A percentile compares a stretch with the other conserved stretches of the same genome.
Evolutionary conservation across 129 eudicot genomes (phyloP).

Genomic region (Rutidosis leptorrhynchoides): DNA sequence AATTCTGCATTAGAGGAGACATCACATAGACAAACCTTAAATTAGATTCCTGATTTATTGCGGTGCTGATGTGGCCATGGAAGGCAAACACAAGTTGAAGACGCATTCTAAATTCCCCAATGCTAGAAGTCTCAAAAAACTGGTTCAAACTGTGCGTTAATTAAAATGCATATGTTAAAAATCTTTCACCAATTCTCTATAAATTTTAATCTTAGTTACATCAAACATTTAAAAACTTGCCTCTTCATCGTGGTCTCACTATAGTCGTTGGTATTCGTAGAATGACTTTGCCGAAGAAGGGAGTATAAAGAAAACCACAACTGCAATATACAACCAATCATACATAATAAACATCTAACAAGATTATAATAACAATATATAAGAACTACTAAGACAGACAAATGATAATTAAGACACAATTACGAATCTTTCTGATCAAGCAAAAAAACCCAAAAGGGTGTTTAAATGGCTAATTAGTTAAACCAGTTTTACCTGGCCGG

Average conservation of each 20-base stretch:
- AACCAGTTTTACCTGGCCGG: conserved; percentile 58
- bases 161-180: conserved; percentile 11
- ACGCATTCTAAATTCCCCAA: conserved; percentile 86
- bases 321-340: conserved; percentile 37
- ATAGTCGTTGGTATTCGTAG: conserved; percentile 44
- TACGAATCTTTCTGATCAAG: not conserved
- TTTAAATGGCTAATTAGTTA: not conserved
- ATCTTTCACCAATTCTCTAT: not conserved
- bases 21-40: conserved; percentile 39
- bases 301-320: conserved; percentile 91
- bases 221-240: conserved; percentile 39
- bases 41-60: conserved; percentile 40
- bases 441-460: not conserved
- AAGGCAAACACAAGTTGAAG: conserved; percentile 80
- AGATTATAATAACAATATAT: not conserved
- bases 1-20: not conserved
- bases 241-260: conserved; percentile 56
- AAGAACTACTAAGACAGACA: not conserved
- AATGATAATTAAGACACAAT: not conserved
- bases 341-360: conserved; percentile 3
- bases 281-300: conserved; percentile 46
- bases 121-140: conserved; percentile 70
- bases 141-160: conserved; percentile 69
- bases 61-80: conserved; percentile 66
- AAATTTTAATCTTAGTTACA: conserved; percentile 4